Percentiles rank a stretch among this genome's conserved stretches.
phyloP scores from a whole-genome alignment of 2,329 filamentous ascomycete genomes.

The Domatiomyces catenatus region DNA sequence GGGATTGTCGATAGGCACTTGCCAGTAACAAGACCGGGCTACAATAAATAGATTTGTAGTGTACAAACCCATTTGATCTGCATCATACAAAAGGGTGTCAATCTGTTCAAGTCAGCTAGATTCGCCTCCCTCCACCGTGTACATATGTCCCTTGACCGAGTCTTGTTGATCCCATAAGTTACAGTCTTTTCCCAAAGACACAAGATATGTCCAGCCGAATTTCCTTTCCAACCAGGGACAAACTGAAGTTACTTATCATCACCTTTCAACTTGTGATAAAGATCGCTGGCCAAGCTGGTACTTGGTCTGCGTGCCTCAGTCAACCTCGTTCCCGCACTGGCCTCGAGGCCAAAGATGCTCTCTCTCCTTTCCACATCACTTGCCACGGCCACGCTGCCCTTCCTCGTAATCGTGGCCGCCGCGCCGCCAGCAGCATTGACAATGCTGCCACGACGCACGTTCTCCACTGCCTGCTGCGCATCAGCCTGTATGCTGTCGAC shows the following conservation, averaged over 20 bases:
- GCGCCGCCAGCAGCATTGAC: slow-evolving; percentile 10
- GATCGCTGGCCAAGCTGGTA: slow-evolving; percentile 14
- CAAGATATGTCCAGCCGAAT: too few relatives aligned
- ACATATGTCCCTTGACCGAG: background rate
- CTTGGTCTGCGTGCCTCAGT: slow-evolving; percentile 12
- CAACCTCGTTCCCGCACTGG: slow-evolving; percentile 12
- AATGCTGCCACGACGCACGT: slow-evolving; percentile 8
- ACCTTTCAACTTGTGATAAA: slow-evolving; percentile 16
- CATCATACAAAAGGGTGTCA: background rate
- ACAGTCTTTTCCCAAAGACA: too few relatives aligned
- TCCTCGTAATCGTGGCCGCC: slow-evolving; percentile 11
- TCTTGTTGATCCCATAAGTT: background rate
- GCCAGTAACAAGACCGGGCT: background rate
- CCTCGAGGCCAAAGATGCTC: slow-evolving; percentile 15
- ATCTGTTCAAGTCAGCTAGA: background rate
- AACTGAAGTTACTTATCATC: background rate
- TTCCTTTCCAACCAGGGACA: too few relatives aligned
- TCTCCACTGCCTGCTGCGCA: slow-evolving; percentile 9
- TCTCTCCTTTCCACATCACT: slow-evolving; percentile 15
- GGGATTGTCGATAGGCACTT: background rate
- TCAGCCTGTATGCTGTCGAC: slow-evolving; percentile 10
- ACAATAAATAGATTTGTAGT: background rate
- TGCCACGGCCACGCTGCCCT: slow-evolving; percentile 16
- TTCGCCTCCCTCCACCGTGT: too few relatives aligned
- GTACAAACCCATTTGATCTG: background rate